Base-by-base conservation (phyloP, 768 basidiomycete species). In the Mycena indigotica region DNA sequence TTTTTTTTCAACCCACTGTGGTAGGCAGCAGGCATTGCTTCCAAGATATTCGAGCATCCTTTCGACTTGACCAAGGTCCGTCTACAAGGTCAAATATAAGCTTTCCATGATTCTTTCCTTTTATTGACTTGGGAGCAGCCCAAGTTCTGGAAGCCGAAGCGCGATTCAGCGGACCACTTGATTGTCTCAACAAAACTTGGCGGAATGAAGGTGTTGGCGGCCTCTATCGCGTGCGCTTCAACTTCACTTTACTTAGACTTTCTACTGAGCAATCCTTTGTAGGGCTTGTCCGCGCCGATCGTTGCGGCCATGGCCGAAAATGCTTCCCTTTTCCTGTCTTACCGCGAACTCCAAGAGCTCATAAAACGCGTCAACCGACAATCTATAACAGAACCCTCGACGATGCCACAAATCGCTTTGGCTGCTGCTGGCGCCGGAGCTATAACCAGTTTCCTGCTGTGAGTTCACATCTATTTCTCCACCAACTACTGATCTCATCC, bases 231-330 rank as follows among this genome's bases (percentile, higher is more conserved):
- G 95, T 97, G 58, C 53, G 89, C 77, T 16, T 25, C 13, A 29
- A 28, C 23, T 35, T 12, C n/a, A 28, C 50, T 41, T 21, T 8
- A 17, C 23, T 53, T n/a, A n/a, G n/a, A 40, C 15, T 38, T 52
- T 50, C 21, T 24, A 40, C 53, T 28, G n/a, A n/a, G n/a, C 54
- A 6, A 46, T 17, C 10, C 32, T 45, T 28, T 53, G 23, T 48
- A 95, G 95, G 96, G 96, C 16, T 77, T 98, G 3, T 93, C 95
- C n/a, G 92, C 93, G 39, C 96, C 96, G 0, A 79, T 99, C 28
- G 85, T 89, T 0, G 96, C 94, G 4, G 92, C 96, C 25, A 96
- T 96, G 86, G 87, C 84, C 1, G 95, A 98, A 73, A 98, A 95
- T 62, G 96, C 96, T 1, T 80, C 84, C 1, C 78, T 98, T 30